phyloP scores from a whole-genome alignment of 345 rosid species.

The Salix suchowensis region DNA sequence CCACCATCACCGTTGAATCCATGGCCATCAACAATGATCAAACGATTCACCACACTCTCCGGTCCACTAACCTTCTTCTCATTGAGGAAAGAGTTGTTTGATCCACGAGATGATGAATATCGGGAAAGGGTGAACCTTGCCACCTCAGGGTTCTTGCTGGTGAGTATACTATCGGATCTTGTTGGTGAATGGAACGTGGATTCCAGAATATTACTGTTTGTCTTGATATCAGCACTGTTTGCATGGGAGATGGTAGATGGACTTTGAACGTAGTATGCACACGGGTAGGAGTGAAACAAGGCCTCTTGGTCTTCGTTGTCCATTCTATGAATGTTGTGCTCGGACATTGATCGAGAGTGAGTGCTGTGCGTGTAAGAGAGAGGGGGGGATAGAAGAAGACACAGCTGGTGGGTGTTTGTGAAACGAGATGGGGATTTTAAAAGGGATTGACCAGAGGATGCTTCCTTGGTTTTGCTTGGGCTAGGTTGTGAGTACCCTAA shows the following conservation, averaged over 20 bases:
- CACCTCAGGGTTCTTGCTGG: slow-evolving; percentile 19
- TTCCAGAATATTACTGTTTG: slow-evolving; percentile 10
- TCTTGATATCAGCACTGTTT: slow-evolving; percentile 34
- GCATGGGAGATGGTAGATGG: slow-evolving; percentile 64
- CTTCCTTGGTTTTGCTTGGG: not conserved
- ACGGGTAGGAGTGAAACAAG: slow-evolving; percentile 33
- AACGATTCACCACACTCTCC: slow-evolving; percentile 31
- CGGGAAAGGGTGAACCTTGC: slow-evolving; percentile 38
- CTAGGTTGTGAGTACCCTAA: not conserved
- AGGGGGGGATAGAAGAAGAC: not conserved
- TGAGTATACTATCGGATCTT: slow-evolving; percentile 25
- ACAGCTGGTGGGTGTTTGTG: not conserved
- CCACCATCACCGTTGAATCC: slow-evolving; percentile 1
- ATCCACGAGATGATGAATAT: slow-evolving; percentile 51
- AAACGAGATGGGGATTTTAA: not conserved
- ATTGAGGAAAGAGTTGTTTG: slow-evolving; percentile 40
- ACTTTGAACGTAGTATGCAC: slow-evolving; percentile 68
- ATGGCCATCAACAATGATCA: slow-evolving; percentile 35
- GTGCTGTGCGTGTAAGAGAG: not conserved
- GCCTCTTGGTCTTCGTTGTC: slow-evolving; percentile 50
- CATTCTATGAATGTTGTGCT: slow-evolving; percentile 11
- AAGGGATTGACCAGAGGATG: not conserved
- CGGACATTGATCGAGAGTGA: slow-evolving; percentile 1
- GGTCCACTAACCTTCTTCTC: slow-evolving; percentile 21
- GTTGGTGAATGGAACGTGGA: slow-evolving; percentile 38